Evolutionary conservation across 345 rosid species (phyloP).

Genomic region (Rhizophora apiculata): DNA sequence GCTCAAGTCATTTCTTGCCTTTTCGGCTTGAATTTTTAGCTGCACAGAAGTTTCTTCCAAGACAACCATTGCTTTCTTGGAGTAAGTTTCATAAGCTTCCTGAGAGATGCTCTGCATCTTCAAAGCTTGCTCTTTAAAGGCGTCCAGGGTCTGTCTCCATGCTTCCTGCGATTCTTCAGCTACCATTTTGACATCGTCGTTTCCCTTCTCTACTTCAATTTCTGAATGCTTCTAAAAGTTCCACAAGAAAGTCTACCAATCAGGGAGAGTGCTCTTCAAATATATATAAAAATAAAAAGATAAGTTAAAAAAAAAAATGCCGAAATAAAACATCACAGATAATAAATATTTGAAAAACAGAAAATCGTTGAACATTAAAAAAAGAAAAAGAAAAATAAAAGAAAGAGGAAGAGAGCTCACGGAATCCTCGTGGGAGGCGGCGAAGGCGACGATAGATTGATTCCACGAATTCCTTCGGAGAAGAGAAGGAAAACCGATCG

Average conservation of each 20-base stretch:
- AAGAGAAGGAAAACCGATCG: slow-evolving; percentile 29
- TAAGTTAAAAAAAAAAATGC: neutral
- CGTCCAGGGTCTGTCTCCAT: slow-evolving; percentile 68
- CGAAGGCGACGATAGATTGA: slow-evolving; percentile 35
- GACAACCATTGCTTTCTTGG: slow-evolving; percentile 50
- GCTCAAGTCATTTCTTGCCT: slow-evolving; percentile 62
- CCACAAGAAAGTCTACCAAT: neutral
- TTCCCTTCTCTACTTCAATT: slow-evolving; percentile 59
- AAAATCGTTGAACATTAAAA: neutral
- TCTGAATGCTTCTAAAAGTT: slow-evolving; percentile 46
- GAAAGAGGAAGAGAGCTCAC: slow-evolving; percentile 20
- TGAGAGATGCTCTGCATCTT: slow-evolving; percentile 72
- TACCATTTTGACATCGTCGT: slow-evolving; percentile 25
- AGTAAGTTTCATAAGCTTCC: slow-evolving; percentile 70
- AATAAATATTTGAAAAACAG: neutral
- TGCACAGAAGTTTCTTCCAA: slow-evolving; percentile 66
- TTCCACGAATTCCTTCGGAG: slow-evolving; percentile 27
- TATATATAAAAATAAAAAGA: neutral
- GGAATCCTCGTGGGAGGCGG: slow-evolving; percentile 69
- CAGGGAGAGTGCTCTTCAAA: too few relatives aligned
- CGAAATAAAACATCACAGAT: neutral
- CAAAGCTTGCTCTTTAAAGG: slow-evolving; percentile 72
- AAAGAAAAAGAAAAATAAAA: neutral
- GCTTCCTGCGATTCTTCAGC: slow-evolving; percentile 66
- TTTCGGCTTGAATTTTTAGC: slow-evolving; percentile 75